A percentile compares a stretch with the other conserved stretches of the same genome.
phyloP scores from a whole-genome alignment of 1,284 basidiomycete genomes.

The Phlebopus sp. region DNA sequence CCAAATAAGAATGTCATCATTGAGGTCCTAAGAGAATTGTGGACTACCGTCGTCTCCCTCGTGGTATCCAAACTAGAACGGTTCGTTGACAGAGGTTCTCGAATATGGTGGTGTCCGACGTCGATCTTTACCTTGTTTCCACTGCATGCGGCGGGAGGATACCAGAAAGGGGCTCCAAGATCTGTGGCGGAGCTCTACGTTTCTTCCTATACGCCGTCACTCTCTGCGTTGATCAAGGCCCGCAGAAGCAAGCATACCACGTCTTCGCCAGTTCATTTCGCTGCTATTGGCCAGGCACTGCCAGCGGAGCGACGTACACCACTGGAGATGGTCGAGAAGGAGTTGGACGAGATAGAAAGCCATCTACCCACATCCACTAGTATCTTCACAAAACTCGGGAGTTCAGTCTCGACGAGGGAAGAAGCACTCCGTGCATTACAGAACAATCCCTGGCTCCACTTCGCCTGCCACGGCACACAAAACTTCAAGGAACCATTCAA shows the following conservation, averaged over 20 bases:
- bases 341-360: background rate
- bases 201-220: constrained; percentile 32
- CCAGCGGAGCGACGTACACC: background rate
- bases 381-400: constrained; percentile 1
- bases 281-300: constrained; percentile 11
- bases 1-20: background rate
- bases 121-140: constrained; percentile 28
- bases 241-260: background rate
- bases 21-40: constrained; percentile 20
- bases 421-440: background rate
- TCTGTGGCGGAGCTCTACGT: constrained; percentile 26
- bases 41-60: constrained; percentile 23
- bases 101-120: constrained; percentile 40
- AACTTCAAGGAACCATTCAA: constrained; percentile 16
- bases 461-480: constrained; percentile 15
- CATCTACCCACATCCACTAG: background rate
- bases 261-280: background rate
- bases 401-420: background rate
- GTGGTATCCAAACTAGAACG: constrained; percentile 13
- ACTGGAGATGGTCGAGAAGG: background rate
- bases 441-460: constrained; percentile 11
- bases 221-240: constrained; percentile 24
- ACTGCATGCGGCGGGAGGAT: constrained; percentile 34
- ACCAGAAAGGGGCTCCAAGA: background rate
- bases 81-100: constrained; percentile 13